Percentiles rank a stretch among this genome's conserved stretches.
phyloP scores from a whole-genome alignment of 441 rosid species.

The Aquilaria agallochum region DNA sequence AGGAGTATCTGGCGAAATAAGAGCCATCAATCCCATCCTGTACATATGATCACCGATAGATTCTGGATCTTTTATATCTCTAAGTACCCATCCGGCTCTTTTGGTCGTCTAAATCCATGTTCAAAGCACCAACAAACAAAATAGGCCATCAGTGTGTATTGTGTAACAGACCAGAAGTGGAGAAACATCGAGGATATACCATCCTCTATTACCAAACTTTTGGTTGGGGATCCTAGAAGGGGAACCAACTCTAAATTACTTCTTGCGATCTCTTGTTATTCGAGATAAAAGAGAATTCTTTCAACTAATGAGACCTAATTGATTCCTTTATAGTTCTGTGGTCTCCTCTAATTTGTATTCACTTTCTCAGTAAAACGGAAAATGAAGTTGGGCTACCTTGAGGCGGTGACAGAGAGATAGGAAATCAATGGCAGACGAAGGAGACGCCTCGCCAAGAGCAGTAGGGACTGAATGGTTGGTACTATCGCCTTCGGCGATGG shows the following conservation, averaged over 20 bases:
- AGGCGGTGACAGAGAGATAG: constrained; percentile 85
- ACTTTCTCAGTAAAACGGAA: too few relatives aligned
- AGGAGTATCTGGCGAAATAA: constrained; percentile 72
- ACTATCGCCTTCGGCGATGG: constrained; percentile 29
- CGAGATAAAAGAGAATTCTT: neutral
- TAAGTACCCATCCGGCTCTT: constrained; percentile 79
- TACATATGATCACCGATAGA: constrained; percentile 92
- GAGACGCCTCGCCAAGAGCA: constrained; percentile 12
- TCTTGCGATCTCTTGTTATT: neutral
- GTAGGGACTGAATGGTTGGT: constrained; percentile 18
- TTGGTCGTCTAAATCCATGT: constrained; percentile 50
- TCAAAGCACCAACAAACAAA: too few relatives aligned
- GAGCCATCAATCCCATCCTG: constrained; percentile 88
- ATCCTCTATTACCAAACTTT: too few relatives aligned
- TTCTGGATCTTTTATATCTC: constrained; percentile 73
- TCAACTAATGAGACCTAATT: too few relatives aligned
- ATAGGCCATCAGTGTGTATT: neutral
- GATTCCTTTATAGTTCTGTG: too few relatives aligned
- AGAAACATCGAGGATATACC: too few relatives aligned
- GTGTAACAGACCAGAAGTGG: too few relatives aligned
- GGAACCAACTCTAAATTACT: neutral
- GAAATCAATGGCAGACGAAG: constrained; percentile 70
- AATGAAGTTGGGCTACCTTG: constrained; percentile 36
- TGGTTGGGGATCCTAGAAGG: too few relatives aligned
- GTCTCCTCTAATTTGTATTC: too few relatives aligned